A percentile compares a stretch with the other conserved stretches of the same genome.
Evolutionary conservation across 2,329 filamentous ascomycete genomes (phyloP).

Genomic region (Fusarium sp.): DNA sequence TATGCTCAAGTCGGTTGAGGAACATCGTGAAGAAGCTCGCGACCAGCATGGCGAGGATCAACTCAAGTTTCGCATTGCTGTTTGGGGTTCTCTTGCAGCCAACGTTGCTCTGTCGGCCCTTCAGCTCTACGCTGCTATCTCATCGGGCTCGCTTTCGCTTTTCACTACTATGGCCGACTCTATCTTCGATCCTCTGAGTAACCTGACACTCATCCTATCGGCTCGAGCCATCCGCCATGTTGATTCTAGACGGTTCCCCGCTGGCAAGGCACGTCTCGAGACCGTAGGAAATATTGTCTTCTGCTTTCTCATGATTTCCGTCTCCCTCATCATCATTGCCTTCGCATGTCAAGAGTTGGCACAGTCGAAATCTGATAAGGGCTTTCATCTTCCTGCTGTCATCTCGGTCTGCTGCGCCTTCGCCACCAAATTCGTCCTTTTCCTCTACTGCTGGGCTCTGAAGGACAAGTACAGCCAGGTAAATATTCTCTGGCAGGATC

Average conservation of each 20-base stretch:
- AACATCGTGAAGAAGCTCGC: slow-evolving; percentile 84
- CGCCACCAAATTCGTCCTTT: slow-evolving; percentile 81
- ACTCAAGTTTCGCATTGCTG: slow-evolving; percentile 75
- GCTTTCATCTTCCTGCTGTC: slow-evolving; percentile 83
- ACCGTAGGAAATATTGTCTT: slow-evolving; percentile 97
- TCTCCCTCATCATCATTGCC: slow-evolving; percentile 92
- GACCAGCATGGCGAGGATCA: slow-evolving; percentile 85
- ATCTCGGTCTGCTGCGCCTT: slow-evolving; percentile 89
- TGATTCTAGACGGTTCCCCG: slow-evolving; percentile 86
- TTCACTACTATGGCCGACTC: slow-evolving; percentile 98
- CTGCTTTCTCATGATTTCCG: slow-evolving; percentile 93
- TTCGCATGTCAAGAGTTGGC: slow-evolving; percentile 81
- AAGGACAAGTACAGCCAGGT: slow-evolving; percentile 93
- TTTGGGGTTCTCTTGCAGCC: slow-evolving; percentile 77
- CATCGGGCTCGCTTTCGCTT: slow-evolving; percentile 90
- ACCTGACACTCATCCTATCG: slow-evolving; percentile 85
- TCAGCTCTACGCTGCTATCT: slow-evolving; percentile 88
- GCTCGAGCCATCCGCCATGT: slow-evolving; percentile 90
- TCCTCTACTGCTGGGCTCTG: slow-evolving; percentile 91
- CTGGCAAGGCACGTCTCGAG: slow-evolving; percentile 92
- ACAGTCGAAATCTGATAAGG: slow-evolving; percentile 64
- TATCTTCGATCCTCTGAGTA: slow-evolving; percentile 91
- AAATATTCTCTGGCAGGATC: slow-evolving; percentile 93
- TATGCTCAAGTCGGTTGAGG: slow-evolving; percentile 90
- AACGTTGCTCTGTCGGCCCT: slow-evolving; percentile 83